Base-by-base conservation (phyloP, 2,329 filamentous ascomycete species). In the Cylindrodendrum hubeiense region DNA sequence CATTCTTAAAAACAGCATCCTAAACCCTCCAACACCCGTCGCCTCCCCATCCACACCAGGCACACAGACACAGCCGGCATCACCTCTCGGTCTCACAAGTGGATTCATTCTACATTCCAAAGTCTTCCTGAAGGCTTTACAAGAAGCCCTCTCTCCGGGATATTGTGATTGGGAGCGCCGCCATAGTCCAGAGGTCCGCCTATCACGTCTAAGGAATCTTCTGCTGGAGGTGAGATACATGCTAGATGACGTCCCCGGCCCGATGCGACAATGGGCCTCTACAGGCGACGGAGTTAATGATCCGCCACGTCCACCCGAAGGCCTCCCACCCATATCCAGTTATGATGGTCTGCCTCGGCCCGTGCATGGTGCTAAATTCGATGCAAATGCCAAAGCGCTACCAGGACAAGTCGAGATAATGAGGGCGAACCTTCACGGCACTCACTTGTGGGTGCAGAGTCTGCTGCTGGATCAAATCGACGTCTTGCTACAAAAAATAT, bases 391-490 rank as follows among this genome's bases (percentile, higher is more conserved):
- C 2, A 52, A 55, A 33, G 56, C 57, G 0, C 56, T 54, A 21
- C 68, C n/a, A 7, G 68, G 63, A 0, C 74, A 73, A 47, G 60
- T 63, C 21, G 70, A 76, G 50, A 69, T 77, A 1, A 75, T 78
- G 61, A 65, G 79, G 5, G 77, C 76, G 0, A 80, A 80, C 22
- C 64, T 81, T 1, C 78, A 81, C 39, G 75, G 77, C 8, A 80
- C 78, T 0, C 79, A 80, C 59, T 64, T 81, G 2, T 81, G 78
- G 79, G 70, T 80, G 7, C 79, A 81, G 64, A 79, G 74, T 41
- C 69, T 76, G 6, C 66, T 80, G 0, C 67, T 79, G 2, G 79
- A 81, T 37, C 77, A 78, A 53, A 65, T 80, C 4, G 78, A 80
- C 15, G 55, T 69, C 4, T 51, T 71, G 9, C 24, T 74, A 3